Evolutionary conservation across 257 asterid species (phyloP).

Genomic region (Paulownia fortunei): DNA sequence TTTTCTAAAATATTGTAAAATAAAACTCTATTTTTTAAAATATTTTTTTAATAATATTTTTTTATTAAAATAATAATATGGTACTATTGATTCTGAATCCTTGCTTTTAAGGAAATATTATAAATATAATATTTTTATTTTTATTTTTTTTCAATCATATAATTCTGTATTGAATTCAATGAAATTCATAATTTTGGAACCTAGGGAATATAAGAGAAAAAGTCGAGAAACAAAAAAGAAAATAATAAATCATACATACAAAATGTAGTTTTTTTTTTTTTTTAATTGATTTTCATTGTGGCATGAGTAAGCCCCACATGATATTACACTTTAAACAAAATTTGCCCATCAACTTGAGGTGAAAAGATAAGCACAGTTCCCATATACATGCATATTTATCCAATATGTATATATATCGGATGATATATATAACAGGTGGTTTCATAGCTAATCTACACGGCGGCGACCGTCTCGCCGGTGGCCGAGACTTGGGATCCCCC

Average conservation of each 20-base stretch:
- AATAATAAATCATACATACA: neutral
- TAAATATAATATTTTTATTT: too few species aligned
- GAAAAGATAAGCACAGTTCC: slow-evolving; percentile 31
- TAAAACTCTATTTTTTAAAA: too few species aligned
- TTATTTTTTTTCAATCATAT: too few species aligned
- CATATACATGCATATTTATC: slow-evolving; percentile 31
- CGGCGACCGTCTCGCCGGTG: slow-evolving; percentile 54
- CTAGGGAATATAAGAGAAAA: too few species aligned
- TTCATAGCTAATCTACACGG: slow-evolving; percentile 37
- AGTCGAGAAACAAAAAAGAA: neutral
- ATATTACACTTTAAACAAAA: slow-evolving; percentile 32
- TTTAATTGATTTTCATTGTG: slow-evolving; percentile 3
- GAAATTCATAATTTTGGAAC: too few species aligned
- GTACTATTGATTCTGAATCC: too few species aligned
- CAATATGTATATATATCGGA: slow-evolving; percentile 13
- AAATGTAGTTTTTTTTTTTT: neutral
- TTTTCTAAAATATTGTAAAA: too few species aligned
- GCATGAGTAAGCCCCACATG: slow-evolving; percentile 19
- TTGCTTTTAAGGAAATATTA: too few species aligned
- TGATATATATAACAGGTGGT: neutral
- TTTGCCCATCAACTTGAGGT: slow-evolving; percentile 35
- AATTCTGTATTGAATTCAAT: too few species aligned
- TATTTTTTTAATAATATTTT: too few species aligned
- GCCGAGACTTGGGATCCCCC: slow-evolving; percentile 42
- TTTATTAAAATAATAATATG: too few species aligned